phyloP scores from a whole-genome alignment of 108 stramenopile species.

The Cyclotella distinguenda region DNA sequence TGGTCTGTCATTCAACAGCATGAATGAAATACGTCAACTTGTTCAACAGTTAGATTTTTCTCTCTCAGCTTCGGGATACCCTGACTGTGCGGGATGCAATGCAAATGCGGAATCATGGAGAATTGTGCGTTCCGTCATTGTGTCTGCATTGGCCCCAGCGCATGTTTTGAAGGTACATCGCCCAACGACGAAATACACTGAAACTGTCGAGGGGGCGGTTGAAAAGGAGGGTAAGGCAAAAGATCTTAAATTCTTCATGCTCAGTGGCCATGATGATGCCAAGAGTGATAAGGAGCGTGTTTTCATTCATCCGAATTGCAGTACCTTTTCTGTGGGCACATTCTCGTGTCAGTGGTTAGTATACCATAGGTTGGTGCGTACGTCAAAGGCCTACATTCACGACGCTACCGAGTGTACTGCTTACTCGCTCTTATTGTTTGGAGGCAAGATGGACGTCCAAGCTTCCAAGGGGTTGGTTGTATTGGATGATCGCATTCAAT shows the following conservation, averaged over 20 bases:
- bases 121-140: conserved; percentile 68
- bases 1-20: conserved; percentile 64
- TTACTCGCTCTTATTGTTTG: conserved; percentile 90
- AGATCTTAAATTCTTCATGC: conserved; percentile 76
- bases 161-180: conserved; percentile 75
- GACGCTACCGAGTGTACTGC: conserved; percentile 90
- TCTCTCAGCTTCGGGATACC: conserved; percentile 56
- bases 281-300: conserved; percentile 73
- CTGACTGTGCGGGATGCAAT: conserved; percentile 53
- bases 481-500: conserved; percentile 75
- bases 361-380: conserved; percentile 84
- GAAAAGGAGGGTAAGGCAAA: conserved; percentile 71
- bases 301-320: conserved; percentile 89
- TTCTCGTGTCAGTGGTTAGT: conserved; percentile 95
- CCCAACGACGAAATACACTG: conserved; percentile 72
- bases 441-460: conserved; percentile 84
- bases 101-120: conserved; percentile 66
- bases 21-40: conserved; percentile 78
- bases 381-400: conserved; percentile 86
- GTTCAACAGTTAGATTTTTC: conserved; percentile 69
- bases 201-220: conserved; percentile 79
- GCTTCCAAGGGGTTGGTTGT: conserved; percentile 76
- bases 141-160: conserved; percentile 68
- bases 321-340: conserved; percentile 71
- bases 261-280: conserved; percentile 15